Conservation (phyloP, 208 protist species). For the Leishmania amazonensis region DNA sequence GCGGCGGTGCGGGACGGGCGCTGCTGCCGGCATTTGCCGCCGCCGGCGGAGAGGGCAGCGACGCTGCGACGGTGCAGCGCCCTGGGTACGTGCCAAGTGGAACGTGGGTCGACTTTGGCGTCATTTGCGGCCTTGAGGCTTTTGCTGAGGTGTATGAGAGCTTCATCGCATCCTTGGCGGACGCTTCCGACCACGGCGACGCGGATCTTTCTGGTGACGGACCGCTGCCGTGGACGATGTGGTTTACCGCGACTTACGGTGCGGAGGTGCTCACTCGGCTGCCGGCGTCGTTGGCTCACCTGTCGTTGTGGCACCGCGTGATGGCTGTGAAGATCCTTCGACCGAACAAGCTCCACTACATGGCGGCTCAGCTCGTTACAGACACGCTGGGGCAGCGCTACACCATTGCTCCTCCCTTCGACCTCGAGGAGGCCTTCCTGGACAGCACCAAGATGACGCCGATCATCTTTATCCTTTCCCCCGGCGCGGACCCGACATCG, state of each 20-base stretch:
- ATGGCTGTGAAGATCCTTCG: slow-evolving; percentile 86
- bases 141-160: slow-evolving; percentile 85
- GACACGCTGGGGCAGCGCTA: slow-evolving; percentile 82
- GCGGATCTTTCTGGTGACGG: slow-evolving; percentile 16
- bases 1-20: slow-evolving; percentile 63
- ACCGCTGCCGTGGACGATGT: slow-evolving; percentile 67
- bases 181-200: not conserved
- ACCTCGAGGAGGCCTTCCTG: slow-evolving; percentile 83
- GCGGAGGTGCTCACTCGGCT: slow-evolving; percentile 60
- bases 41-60: slow-evolving; percentile 21
- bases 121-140: slow-evolving; percentile 67
- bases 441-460: slow-evolving; percentile 90
- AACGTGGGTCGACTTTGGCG: slow-evolving; percentile 93
- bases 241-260: slow-evolving; percentile 83
- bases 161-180: slow-evolving; percentile 52
- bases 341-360: slow-evolving; percentile 84
- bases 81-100: slow-evolving; percentile 88
- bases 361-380: slow-evolving; percentile 60
- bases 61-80: slow-evolving; percentile 33
- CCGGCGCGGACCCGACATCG: slow-evolving; percentile 92
- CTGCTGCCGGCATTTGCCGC: slow-evolving; percentile 29
- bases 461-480: slow-evolving; percentile 95
- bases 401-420: slow-evolving; percentile 81
- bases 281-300: slow-evolving; percentile 34
- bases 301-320: slow-evolving; percentile 83